Base-by-base conservation (phyloP, 2,329 filamentous ascomycete genomes). In the Leptosphaerulina australis region DNA sequence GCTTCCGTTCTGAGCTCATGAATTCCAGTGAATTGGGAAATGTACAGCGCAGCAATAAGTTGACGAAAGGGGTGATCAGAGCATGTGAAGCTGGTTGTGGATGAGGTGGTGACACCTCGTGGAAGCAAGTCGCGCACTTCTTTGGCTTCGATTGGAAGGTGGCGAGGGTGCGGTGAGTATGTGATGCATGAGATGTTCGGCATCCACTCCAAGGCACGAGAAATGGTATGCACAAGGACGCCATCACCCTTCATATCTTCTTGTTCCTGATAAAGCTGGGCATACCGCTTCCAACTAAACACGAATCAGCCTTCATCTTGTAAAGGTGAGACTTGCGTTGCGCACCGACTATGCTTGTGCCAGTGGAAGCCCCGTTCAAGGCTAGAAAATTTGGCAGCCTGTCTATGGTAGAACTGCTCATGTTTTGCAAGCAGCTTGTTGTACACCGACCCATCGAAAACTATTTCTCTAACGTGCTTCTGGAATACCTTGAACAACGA, bases 391-490 rank as follows among this genome's bases (percentile, higher is more conserved):
- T 30, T 44, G 18, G 29, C 47, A 25, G 40, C 39, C 6, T 40
- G 28, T 29, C 11, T 30, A 15, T 48, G 31, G 12, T 64, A 64
- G 12, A 12, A 7, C 11, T 26, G 12, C 21, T 62, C 48, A 17
- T 52, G 28, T 15, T 36, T 46, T 4, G 65, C 64, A 21, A 65
- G 44, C 1, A 21, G 17, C 20, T 24, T 28, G 28, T 59, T 47
- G 36, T 64, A 70, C 2, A 62, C 22, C 2, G 66, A 65, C 3
- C 60, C 65, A 50, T 70, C 69, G 29, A 68, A 70, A 25, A 69
- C 39, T n/a, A 71, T 60, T 31, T 68, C 63, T 33, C 58, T 68
- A 9, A 70, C 63, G 38, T 66, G 70, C 14, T 40, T 61, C 15
- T 50, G 51, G 15, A 65, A 67, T 9, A 58, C 44, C 3, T 61